These are phyloP conservation scores for Mycena indigotica DNA, from an alignment of 768 basidiomycete genomes.

Conservation along the genomic window DNA sequence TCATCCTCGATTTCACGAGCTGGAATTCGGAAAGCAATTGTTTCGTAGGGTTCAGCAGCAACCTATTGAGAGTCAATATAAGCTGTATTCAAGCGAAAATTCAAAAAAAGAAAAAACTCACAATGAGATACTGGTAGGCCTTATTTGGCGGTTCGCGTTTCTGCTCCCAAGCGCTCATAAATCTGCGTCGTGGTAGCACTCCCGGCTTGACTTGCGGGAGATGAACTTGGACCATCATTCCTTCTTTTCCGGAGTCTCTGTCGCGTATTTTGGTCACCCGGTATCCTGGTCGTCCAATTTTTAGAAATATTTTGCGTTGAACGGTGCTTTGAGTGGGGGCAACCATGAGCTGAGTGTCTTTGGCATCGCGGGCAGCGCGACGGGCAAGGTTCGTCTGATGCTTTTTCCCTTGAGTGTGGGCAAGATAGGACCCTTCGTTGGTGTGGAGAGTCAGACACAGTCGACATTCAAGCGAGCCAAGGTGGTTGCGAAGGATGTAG, in stretches of 20 bases:
- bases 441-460: conserved; percentile 97
- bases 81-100: too few species aligned
- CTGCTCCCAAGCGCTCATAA: conserved; percentile 99
- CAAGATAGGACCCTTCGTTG: conserved; percentile 99
- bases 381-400: conserved; percentile 98
- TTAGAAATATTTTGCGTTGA: conserved; percentile 92
- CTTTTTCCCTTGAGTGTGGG: conserved; percentile 99
- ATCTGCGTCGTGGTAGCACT: conserved; percentile 81
- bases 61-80: too few species aligned
- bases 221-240: conserved; percentile 97
- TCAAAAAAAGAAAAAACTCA: conserved; percentile 45
- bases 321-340: conserved; percentile 78
- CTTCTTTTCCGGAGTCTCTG: conserved; percentile 86
- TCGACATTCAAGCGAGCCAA: conserved; percentile 97
- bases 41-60: conserved; percentile 99
- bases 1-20: conserved; percentile 97
- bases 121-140: conserved; percentile 96
- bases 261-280: conserved; percentile 97
- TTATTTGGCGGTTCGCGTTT: conserved; percentile 93
- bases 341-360: conserved; percentile 89
- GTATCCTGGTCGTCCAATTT: conserved; percentile 95
- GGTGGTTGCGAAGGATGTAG: conserved; percentile 97
- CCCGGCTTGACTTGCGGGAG: conserved; percentile 90
- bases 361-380: conserved; percentile 95
- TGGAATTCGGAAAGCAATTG: conserved; percentile 98